Evolutionary conservation across 768 basidiomycete genomes (phyloP).

Genomic region (Mycena chlorophos): DNA sequence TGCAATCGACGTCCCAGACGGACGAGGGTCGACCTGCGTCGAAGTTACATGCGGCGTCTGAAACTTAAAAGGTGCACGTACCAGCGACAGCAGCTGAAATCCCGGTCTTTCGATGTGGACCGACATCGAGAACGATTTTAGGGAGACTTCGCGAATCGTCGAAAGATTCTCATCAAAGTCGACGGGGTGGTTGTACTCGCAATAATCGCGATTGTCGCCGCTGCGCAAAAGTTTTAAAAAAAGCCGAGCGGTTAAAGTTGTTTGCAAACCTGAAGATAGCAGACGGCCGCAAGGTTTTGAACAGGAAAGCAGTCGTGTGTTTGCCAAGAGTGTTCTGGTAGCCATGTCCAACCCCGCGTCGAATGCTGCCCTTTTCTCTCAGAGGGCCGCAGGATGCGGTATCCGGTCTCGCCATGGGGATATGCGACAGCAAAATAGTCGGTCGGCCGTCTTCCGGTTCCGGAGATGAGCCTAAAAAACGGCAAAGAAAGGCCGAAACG

Average conservation of each 20-base stretch:
- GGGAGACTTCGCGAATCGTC: conserved; percentile 71
- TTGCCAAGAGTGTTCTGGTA: conserved; percentile 84
- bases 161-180: conserved; percentile 25
- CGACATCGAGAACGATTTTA: conserved; percentile 84
- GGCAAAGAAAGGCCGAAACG: conserved; percentile 34
- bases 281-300: conserved; percentile 64
- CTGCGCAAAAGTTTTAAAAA: conserved; percentile 27
- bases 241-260: background rate
- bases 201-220: conserved; percentile 92
- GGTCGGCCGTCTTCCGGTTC: conserved; percentile 40
- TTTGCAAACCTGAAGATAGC: conserved; percentile 66
- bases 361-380: conserved; percentile 71
- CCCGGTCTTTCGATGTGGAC: conserved; percentile 74
- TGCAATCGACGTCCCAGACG: conserved; percentile 45
- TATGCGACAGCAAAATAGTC: conserved; percentile 77
- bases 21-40: conserved; percentile 32
- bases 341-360: conserved; percentile 74
- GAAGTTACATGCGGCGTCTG: background rate
- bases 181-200: conserved; percentile 64
- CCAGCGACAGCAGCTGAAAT: conserved; percentile 77
- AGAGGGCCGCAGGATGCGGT: conserved; percentile 74
- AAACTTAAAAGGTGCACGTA: background rate
- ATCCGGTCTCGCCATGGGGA: conserved; percentile 78
- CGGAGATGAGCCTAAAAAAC: conserved; percentile 5
- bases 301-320: conserved; percentile 71